Evolutionary conservation across 2,329 filamentous ascomycete genomes (phyloP).

Genomic region (Colletotrichum tabaci): DNA sequence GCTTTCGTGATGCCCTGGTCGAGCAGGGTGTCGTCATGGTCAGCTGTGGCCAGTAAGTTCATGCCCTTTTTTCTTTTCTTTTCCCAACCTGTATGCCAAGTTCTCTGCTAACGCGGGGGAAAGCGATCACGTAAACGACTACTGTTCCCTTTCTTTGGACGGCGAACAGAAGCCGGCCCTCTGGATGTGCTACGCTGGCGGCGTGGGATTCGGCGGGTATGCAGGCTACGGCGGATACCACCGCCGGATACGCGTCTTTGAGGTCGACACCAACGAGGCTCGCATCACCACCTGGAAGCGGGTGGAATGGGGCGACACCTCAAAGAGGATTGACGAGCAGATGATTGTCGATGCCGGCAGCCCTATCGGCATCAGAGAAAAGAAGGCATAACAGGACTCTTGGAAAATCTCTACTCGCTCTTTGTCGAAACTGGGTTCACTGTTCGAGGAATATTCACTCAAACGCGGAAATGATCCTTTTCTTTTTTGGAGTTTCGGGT

Average conservation of each 20-base stretch:
- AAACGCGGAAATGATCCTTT: constrained; percentile 8
- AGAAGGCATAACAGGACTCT: constrained; percentile 11
- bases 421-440: not conserved
- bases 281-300: constrained; percentile 94
- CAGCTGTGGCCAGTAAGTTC: constrained; percentile 87
- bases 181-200: constrained; percentile 99
- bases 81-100: not conserved
- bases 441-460: not conserved
- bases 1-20: constrained; percentile 91
- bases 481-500: constrained; percentile 20
- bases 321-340: constrained; percentile 72
- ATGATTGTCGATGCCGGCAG: constrained; percentile 76
- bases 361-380: constrained; percentile 46
- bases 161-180: constrained; percentile 75
- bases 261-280: constrained; percentile 92
- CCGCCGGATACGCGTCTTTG: constrained; percentile 88
- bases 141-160: constrained; percentile 81
- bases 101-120: not conserved
- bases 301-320: constrained; percentile 76
- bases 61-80: constrained; percentile 3
- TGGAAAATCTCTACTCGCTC: not conserved
- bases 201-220: constrained; percentile 93
- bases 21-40: constrained; percentile 89
- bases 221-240: constrained; percentile 90
- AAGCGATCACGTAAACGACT: constrained; percentile 96